phyloP scores from a whole-genome alignment of 2,329 filamentous ascomycete species.

The Monosporascus sp. region DNA sequence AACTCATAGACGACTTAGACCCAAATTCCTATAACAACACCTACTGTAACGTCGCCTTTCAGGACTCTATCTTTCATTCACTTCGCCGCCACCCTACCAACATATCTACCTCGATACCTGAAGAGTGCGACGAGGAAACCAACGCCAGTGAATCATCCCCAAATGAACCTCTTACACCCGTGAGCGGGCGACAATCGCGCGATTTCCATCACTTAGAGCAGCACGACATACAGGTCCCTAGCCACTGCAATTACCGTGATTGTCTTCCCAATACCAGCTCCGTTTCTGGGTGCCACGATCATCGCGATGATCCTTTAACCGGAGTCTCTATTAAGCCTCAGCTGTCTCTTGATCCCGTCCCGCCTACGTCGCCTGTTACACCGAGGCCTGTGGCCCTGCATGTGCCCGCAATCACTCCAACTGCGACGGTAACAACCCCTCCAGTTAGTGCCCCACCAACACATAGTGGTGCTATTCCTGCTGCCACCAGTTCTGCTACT shows the following conservation, averaged over 20 bases:
- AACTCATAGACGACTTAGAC: too few species aligned
- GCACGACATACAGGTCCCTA: slow-evolving; percentile 24
- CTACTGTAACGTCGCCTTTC: slow-evolving; percentile 24
- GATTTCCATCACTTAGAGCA: slow-evolving; percentile 44
- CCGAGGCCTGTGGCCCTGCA: slow-evolving; percentile 1
- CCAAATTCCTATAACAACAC: slow-evolving; percentile 7
- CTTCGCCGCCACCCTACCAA: slow-evolving; percentile 46
- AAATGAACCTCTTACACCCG: slow-evolving; percentile 57
- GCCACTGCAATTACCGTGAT: slow-evolving; percentile 16
- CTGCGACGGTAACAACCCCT: slow-evolving; percentile 4
- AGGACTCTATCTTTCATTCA: slow-evolving; percentile 25
- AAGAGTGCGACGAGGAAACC: slow-evolving; percentile 53
- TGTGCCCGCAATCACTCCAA: slow-evolving; percentile 3
- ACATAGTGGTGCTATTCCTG: slow-evolving; percentile 1
- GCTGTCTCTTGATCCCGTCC: slow-evolving; percentile 6
- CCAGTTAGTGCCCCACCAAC: slow-evolving; percentile 5
- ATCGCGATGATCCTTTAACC: slow-evolving; percentile 15
- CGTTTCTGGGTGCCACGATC: slow-evolving; percentile 11
- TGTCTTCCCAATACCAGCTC: slow-evolving; percentile 16
- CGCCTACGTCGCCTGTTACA: slow-evolving; percentile 4
- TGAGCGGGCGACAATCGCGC: slow-evolving; percentile 52
- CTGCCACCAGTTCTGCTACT: not conserved
- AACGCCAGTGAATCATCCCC: slow-evolving; percentile 47
- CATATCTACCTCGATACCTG: slow-evolving; percentile 47
- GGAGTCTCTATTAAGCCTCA: slow-evolving; percentile 6